Base-by-base conservation (phyloP, 352 stramenopile genomes). In the Albugo candida region DNA sequence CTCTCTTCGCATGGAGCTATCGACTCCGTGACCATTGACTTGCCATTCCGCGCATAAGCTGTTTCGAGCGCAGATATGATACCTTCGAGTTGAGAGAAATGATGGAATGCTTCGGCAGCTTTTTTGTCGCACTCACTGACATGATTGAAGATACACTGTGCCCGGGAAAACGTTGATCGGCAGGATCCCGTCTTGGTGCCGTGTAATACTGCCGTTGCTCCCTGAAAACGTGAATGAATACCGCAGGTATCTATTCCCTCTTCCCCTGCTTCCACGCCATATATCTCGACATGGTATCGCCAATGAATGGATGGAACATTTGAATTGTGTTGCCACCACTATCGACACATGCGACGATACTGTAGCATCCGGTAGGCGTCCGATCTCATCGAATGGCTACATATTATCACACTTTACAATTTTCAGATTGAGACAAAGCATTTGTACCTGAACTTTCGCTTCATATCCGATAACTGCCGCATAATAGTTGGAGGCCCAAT, bases 301-400 rank as follows among this genome's bases (percentile, higher is more conserved):
- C 72, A 11, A 96, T 61, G 54, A 99, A 99, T 21, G 92, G 86
- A 63, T 97, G 74, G 65, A 99, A 99, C 64, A 97, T 95, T 48
- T 94, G 94, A 48, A 99, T 98, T 14, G 95, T 92, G 62, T 99
- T 99, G 40, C 84, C 97, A 43, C 95, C 95, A 48, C 95, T 94
- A 16, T 94, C 95, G n/a, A 99, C 95, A 59, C 94, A 98, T 0
- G 95, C 95, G 34, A 98, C 77, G 42, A 99, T 88, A n/a, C n/a
- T n/a, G n/a, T n/a, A 19, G 92, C 84, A 61, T 98, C 92, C 0
- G 95, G 95, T 4, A 98, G 69, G 27, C 78, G 79, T 2, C 92
- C 93, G 44, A 94, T 85, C 76, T 97, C 95, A 45, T 97, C 84
- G 10, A 95, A 52, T 45, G 97, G 83, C 65, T 54, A 59, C n/a